Evolutionary conservation across 495 filamentous ascomycete species (phyloP).

Genomic region (Hypoxylon subgilvum): DNA sequence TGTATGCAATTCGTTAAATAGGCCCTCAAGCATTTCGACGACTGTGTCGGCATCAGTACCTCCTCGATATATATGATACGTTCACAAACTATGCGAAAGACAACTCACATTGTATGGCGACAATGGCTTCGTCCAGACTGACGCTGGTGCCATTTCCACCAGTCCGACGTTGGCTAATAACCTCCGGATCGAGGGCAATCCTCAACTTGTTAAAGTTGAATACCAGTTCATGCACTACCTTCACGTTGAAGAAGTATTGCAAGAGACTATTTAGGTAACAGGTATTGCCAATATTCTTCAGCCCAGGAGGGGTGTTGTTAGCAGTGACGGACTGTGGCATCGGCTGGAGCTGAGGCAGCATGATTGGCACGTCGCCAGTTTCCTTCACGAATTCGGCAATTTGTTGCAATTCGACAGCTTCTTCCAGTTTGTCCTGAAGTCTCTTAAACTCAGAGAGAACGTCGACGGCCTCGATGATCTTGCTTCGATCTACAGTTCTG

Average conservation of each 20-base stretch:
- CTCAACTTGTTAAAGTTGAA: conserved; percentile 69
- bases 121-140: conserved; percentile 49
- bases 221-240: conserved; percentile 79
- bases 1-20: conserved; percentile 76
- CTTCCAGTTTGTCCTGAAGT: conserved; percentile 16
- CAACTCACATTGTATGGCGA: conserved; percentile 44
- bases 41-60: conserved; percentile 8
- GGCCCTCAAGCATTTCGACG: conserved; percentile 40
- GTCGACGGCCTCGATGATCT: conserved; percentile 35
- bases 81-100: not conserved
- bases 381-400: conserved; percentile 29
- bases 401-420: conserved; percentile 32
- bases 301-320: conserved; percentile 53
- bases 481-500: conserved; percentile 10
- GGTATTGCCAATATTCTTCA: conserved; percentile 93
- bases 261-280: conserved; percentile 97
- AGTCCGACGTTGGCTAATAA: conserved; percentile 67
- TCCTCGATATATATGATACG: not conserved
- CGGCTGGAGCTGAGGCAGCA: conserved; percentile 4
- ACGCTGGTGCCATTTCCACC: conserved; percentile 51
- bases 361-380: conserved; percentile 6
- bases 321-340: not conserved
- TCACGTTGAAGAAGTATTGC: conserved; percentile 92
- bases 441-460: conserved; percentile 36
- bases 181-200: conserved; percentile 67